These are phyloP conservation scores for Ceratocystiopsis brevicomis DNA, from an alignment of 2,329 filamentous ascomycete species.

Conservation along the genomic window DNA sequence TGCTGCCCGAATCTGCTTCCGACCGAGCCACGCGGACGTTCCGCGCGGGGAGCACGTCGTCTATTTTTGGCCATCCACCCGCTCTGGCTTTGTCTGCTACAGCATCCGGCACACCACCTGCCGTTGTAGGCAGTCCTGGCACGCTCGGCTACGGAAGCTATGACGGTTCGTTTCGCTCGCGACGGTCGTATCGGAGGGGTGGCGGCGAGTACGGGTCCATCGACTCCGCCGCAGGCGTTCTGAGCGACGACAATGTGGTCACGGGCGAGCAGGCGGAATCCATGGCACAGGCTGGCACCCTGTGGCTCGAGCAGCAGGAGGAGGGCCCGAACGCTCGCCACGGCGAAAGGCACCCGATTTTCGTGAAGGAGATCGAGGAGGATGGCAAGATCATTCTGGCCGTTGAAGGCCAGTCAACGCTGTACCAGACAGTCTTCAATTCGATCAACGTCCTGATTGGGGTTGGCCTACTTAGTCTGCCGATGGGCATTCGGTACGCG, in stretches of 20 bases:
- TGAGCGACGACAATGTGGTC: too few relatives aligned
- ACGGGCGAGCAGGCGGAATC: slow-evolving; percentile 16
- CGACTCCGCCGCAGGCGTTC: slow-evolving; percentile 14
- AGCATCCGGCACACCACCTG: too few relatives aligned
- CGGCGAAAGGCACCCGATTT: slow-evolving; percentile 49
- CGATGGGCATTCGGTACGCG: slow-evolving; percentile 69
- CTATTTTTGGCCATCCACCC: slow-evolving; percentile 39
- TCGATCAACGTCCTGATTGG: slow-evolving; percentile 86
- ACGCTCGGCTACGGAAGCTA: too few relatives aligned
- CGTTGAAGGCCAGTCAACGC: slow-evolving; percentile 81
- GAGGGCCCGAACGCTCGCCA: slow-evolving; percentile 22
- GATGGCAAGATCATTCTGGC: slow-evolving; percentile 71
- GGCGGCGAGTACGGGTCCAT: slow-evolving; percentile 33
- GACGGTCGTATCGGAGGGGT: too few relatives aligned
- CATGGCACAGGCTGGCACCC: slow-evolving; percentile 30
- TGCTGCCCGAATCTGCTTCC: slow-evolving; percentile 12
- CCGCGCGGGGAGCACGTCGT: slow-evolving; percentile 18
- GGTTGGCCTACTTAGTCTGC: slow-evolving; percentile 73
- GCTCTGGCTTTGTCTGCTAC: slow-evolving; percentile 27
- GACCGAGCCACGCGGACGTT: slow-evolving; percentile 19
- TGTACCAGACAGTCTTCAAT: slow-evolving; percentile 92
- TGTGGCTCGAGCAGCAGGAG: slow-evolving; percentile 36
- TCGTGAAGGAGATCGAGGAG: slow-evolving; percentile 80
- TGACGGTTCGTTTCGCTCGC: too few relatives aligned
- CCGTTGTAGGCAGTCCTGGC: too few relatives aligned